Conservation (phyloP, 192 early-diverging fungal genomes). For the Podila minutissima region DNA sequence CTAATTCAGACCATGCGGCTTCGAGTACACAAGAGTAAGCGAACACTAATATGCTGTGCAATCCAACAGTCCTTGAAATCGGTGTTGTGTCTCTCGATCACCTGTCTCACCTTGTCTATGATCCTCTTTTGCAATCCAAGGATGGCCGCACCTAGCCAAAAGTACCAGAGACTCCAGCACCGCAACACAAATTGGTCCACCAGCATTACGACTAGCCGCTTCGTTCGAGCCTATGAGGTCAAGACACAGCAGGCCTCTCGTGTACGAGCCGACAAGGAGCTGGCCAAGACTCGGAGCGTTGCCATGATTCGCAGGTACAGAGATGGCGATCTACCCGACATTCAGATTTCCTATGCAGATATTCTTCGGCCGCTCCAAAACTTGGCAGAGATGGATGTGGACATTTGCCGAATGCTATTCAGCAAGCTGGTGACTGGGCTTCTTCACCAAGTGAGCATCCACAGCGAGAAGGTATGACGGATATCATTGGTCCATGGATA, state of each 20-base stretch:
- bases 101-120: too few species aligned
- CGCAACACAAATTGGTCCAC: constrained; percentile 1
- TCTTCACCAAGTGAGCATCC: constrained; percentile 29
- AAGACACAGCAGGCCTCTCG: constrained; percentile 10
- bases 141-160: constrained; percentile 1
- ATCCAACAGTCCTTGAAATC: too few species aligned
- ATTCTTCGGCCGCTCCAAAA: constrained; percentile 72
- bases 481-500: too few species aligned
- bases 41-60: too few species aligned
- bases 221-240: constrained; percentile 19
- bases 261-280: constrained; percentile 47
- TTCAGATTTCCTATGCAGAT: constrained; percentile 73
- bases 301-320: constrained; percentile 71
- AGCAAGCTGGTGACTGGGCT: constrained; percentile 52
- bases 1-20: constrained; percentile 1
- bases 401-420: constrained; percentile 64
- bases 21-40: constrained; percentile 15
- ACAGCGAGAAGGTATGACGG: constrained; percentile 38
- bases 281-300: constrained; percentile 61
- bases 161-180: constrained; percentile 29
- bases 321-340: constrained; percentile 82
- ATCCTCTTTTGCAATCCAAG: too few species aligned
- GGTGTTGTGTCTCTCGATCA: too few species aligned
- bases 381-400: constrained; percentile 65
- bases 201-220: constrained; percentile 7